These are phyloP conservation scores for Aspergillus eucalypticola DNA, from an alignment of 2,329 filamentous ascomycete genomes.

Conservation along the genomic window DNA sequence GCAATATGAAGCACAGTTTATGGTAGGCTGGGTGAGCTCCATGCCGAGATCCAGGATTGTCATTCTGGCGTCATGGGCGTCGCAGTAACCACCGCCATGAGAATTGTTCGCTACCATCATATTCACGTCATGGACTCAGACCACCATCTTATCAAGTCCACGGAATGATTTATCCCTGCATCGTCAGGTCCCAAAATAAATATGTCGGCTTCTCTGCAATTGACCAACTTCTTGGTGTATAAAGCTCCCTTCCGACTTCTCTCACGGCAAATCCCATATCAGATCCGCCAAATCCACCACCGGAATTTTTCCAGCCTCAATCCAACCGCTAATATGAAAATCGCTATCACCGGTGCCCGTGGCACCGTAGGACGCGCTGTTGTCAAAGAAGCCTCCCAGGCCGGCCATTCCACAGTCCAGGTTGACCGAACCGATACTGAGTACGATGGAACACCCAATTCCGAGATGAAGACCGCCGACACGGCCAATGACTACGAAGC, in stretches of 20 bases:
- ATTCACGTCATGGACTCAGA: slow-evolving; percentile 8
- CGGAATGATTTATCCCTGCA: not conserved
- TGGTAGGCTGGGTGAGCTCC: too few species aligned
- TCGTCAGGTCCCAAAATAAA: not conserved
- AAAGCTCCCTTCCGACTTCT: not conserved
- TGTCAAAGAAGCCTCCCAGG: slow-evolving; percentile 34
- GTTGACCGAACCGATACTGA: slow-evolving; percentile 36
- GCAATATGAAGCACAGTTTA: too few species aligned
- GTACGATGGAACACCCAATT: slow-evolving; percentile 33
- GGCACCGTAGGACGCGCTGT: slow-evolving; percentile 33
- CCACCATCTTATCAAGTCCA: not conserved
- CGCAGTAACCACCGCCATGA: not conserved
- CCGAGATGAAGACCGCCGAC: slow-evolving; percentile 38
- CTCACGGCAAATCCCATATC: not conserved
- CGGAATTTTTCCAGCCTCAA: not conserved
- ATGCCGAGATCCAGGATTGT: not conserved
- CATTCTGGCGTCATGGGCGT: not conserved
- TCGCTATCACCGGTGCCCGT: slow-evolving; percentile 44
- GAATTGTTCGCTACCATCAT: slow-evolving; percentile 3
- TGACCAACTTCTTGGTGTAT: not conserved
- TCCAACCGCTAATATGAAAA: slow-evolving; percentile 33
- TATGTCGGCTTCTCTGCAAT: not conserved
- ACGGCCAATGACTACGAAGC: slow-evolving; percentile 35
- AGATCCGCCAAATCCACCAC: slow-evolving; percentile 23
- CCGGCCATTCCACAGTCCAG: slow-evolving; percentile 37